A percentile compares a stretch with the other conserved stretches of the same genome.
Conservation (phyloP, 2,329 filamentous ascomycete species). For the Biscogniauxia marginata region DNA sequence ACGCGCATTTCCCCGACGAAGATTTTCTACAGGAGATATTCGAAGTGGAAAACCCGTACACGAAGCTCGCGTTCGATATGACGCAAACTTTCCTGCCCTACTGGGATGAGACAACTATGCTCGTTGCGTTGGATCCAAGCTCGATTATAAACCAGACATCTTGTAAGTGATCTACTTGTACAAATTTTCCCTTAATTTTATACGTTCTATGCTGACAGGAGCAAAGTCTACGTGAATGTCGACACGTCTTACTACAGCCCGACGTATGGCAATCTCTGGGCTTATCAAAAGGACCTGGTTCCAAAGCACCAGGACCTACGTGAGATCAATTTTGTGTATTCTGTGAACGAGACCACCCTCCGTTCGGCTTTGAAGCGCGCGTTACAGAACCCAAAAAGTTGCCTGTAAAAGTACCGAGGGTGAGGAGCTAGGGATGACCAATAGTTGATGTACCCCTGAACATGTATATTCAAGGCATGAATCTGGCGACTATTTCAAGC, state of each 20-base stretch:
- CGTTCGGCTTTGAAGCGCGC: conserved; percentile 33
- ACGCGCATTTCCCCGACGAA: conserved; percentile 7
- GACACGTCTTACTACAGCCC: conserved; percentile 22
- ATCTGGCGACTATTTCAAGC: no score
- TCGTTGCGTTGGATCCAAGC: conserved; percentile 15
- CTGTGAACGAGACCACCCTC: conserved; percentile 32
- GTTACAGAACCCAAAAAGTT: conserved; percentile 45
- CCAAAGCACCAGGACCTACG: conserved; percentile 16
- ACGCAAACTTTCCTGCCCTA: conserved; percentile 18
- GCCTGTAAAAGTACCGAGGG: conserved; percentile 13
- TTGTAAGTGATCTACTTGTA: conserved; percentile 16
- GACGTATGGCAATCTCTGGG: conserved; percentile 23
- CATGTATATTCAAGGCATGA: no score
- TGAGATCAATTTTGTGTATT: conserved; percentile 20
- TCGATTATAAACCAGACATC: conserved; percentile 21
- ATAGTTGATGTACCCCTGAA: no score
- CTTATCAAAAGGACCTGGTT: conserved; percentile 16
- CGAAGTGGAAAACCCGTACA: conserved; percentile 20
- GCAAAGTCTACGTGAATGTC: conserved; percentile 22
- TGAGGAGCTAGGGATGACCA: no score
- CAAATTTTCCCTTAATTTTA: neutral
- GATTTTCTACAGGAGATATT: conserved; percentile 16
- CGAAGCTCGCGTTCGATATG: conserved; percentile 10
- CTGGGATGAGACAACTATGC: conserved; percentile 26
- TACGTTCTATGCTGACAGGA: neutral